These are phyloP conservation scores for Vitis rupestris DNA, from an alignment of 164 flowering plant genomes.

Conservation along the genomic window DNA sequence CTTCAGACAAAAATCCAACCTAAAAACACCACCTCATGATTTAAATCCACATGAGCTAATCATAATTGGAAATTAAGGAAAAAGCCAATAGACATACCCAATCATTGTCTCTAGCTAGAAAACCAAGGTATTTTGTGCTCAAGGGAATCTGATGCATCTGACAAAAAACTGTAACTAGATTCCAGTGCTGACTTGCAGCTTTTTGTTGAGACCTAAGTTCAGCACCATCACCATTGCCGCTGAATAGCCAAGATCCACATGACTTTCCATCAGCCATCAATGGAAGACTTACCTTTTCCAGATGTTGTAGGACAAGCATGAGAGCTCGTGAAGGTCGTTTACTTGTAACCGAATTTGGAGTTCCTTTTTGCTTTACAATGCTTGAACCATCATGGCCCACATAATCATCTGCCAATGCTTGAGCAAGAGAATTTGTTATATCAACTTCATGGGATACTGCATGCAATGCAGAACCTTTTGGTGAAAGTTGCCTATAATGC, in stretches of 20 bases:
- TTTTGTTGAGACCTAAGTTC: constrained; percentile 79
- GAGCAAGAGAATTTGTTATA: constrained; percentile 70
- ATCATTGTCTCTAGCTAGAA: constrained; percentile 90
- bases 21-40: constrained; percentile 17
- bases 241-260: constrained; percentile 86
- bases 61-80: constrained; percentile 1
- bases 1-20: constrained; percentile 96
- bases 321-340: constrained; percentile 50
- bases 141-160: constrained; percentile 83
- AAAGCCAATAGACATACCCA: constrained; percentile 59
- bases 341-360: constrained; percentile 10
- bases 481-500: constrained; percentile 40
- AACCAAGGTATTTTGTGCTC: constrained; percentile 85
- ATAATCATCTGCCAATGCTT: constrained; percentile 88
- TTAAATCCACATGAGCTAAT: neutral
- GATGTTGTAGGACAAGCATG: constrained; percentile 72
- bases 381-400: constrained; percentile 37
- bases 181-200: constrained; percentile 85
- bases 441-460: constrained; percentile 51
- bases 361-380: constrained; percentile 22
- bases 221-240: constrained; percentile 76
- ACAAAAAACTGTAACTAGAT: constrained; percentile 79
- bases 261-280: constrained; percentile 48
- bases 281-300: constrained; percentile 91
- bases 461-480: constrained; percentile 57